Conservation (phyloP, 306 rosid species). For the Pyrus bretschneideri region DNA sequence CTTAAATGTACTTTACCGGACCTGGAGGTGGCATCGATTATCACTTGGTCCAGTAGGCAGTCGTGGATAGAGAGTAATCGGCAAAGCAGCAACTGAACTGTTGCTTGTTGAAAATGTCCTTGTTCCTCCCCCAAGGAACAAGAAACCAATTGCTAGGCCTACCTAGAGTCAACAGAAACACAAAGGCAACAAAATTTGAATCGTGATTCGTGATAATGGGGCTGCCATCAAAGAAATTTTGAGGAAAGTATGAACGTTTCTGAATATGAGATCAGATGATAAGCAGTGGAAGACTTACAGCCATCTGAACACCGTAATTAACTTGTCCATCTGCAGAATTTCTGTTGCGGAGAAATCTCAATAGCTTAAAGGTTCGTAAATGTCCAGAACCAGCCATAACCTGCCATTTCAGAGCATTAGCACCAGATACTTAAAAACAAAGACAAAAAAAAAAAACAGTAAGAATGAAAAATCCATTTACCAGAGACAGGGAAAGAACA, state of each 20-base stretch:
- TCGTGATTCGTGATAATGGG: background rate
- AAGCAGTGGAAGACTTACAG: slow-evolving; percentile 51
- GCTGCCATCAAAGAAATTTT: background rate
- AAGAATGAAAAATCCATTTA: slow-evolving; percentile 23
- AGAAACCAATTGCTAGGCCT: slow-evolving; percentile 88
- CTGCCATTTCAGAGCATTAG: slow-evolving; percentile 40
- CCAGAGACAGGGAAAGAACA: slow-evolving; percentile 92
- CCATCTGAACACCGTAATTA: slow-evolving; percentile 93
- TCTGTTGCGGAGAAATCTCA: slow-evolving; percentile 87
- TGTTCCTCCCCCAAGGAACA: slow-evolving; percentile 98
- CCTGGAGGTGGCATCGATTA: slow-evolving; percentile 98
- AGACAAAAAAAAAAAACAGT: background rate
- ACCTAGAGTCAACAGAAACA: slow-evolving; percentile 43
- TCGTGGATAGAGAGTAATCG: slow-evolving; percentile 91
- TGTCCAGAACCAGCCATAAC: slow-evolving; percentile 99
- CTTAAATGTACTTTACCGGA: slow-evolving; percentile 21
- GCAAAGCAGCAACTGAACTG: slow-evolving; percentile 83
- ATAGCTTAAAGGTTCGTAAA: slow-evolving; percentile 72
- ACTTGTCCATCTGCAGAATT: slow-evolving; percentile 87
- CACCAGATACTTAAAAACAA: slow-evolving; percentile 9
- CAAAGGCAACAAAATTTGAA: slow-evolving; percentile 6
- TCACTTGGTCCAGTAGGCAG: slow-evolving; percentile 94
- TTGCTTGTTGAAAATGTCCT: slow-evolving; percentile 84
- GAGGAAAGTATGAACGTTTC: background rate
- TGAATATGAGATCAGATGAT: background rate